Base-by-base conservation (phyloP, 345 rosid genomes). In the Abelmoschus esculentus region DNA sequence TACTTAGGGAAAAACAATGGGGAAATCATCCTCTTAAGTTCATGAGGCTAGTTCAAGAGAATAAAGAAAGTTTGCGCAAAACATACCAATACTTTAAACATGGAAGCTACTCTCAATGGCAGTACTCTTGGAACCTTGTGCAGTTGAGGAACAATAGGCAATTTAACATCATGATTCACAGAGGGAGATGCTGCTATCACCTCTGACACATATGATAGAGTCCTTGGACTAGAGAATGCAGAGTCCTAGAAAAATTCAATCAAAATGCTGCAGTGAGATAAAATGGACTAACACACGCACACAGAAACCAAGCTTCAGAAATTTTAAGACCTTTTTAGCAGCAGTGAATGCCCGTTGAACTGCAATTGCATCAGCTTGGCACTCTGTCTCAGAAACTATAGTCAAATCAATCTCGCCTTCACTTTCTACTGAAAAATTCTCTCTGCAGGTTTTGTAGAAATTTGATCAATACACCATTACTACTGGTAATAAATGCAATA, bases 301-400 rank as follows among this genome's bases (percentile, higher is more conserved):
- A 44, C 19, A 56, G 15, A 66, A 8, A n/a, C 2, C 46, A 59
- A 58, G 22, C 47, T 6, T 69, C 29, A 19, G 66, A 57, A 60
- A 5, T 46, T 34, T 77, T 34, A 68, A 72, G 73, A 89, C 98
- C 98, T 81, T 85, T 77, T 80, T 80, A 64, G 76, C 79, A 31
- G 85, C 78, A 42, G 91, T 83, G 88, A 95, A 95, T 61, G 96
- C 98, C 67, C 79, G 86, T 78, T 95, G 96, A 79, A 95, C 99
- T 68, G 82, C 83, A 85, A 92, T 79, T 7, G 97, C 99, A 79
- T 95, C 98, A 76, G 68, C 87, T 77, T 83, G 90, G 60, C 93
- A 93, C 71, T 81, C 74, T 60, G 90, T 85, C 73, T 87, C 96
- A 52, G 81, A 81, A 77, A 58, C 73, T 76, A 74, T 76, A 38